A percentile compares a stretch with the other conserved stretches of the same genome.
Evolutionary conservation across 768 basidiomycete genomes (phyloP).

Genomic region (Naganishia randhawae): DNA sequence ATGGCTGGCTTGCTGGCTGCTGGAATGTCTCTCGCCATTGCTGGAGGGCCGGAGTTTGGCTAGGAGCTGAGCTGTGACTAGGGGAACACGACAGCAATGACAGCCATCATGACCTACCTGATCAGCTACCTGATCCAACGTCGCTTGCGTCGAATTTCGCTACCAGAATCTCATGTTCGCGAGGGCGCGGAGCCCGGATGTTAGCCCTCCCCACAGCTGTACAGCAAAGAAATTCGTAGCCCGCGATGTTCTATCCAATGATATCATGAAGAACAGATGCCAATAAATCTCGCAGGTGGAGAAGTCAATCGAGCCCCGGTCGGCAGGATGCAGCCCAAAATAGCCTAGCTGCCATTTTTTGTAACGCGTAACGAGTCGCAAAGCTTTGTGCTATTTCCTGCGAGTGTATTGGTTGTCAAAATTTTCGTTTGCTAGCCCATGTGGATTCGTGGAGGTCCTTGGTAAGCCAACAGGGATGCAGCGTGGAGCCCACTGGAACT

Average conservation of each 20-base stretch:
- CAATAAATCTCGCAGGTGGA: neutral
- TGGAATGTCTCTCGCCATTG: too few species aligned
- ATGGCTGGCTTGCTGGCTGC: too few species aligned
- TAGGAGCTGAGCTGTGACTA: too few species aligned
- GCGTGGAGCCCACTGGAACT: neutral
- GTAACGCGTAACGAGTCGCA: neutral
- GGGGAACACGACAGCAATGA: too few species aligned
- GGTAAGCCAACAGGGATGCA: too few species aligned
- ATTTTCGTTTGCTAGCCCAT: conserved; percentile 15
- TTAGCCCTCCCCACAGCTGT: neutral
- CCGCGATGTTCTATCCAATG: neutral
- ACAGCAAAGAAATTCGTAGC: neutral
- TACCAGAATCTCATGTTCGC: neutral
- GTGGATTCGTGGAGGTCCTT: neutral
- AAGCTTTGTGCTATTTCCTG: neutral
- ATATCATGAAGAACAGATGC: conserved; percentile 13
- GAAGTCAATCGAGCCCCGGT: neutral
- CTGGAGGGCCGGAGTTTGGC: too few species aligned
- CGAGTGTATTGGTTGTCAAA: neutral
- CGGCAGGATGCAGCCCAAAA: conserved; percentile 5
- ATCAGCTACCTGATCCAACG: too few species aligned
- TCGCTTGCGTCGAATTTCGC: too few species aligned
- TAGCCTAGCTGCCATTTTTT: neutral
- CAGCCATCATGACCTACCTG: too few species aligned
- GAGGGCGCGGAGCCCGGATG: neutral